These are phyloP conservation scores for Gymnopilus junonius DNA, from an alignment of 768 basidiomycete species.

Conservation along the genomic window DNA sequence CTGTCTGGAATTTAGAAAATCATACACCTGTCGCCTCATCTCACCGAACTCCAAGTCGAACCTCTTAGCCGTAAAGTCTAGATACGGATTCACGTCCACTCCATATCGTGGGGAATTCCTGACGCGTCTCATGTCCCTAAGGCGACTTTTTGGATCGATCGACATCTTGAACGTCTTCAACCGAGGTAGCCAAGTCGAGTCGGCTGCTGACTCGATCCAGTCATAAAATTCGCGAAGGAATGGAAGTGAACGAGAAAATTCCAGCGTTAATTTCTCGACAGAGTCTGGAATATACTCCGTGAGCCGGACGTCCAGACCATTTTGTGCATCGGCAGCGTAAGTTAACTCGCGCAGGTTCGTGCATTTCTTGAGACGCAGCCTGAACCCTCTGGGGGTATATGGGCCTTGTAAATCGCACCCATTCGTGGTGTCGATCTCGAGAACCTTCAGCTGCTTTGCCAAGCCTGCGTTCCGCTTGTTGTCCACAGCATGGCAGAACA, in stretches of 20 bases:
- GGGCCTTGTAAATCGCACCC: not conserved
- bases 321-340: not conserved
- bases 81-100: not conserved
- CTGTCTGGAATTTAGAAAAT: too few relatives aligned
- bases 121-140: not conserved
- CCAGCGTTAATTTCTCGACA: not conserved
- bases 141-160: not conserved
- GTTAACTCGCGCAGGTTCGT: not conserved
- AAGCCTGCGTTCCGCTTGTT: not conserved
- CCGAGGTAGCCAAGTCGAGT: not conserved
- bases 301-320: not conserved
- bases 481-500: not conserved
- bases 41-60: not conserved
- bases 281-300: not conserved
- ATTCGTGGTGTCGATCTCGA: not conserved
- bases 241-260: not conserved
- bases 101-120: not conserved
- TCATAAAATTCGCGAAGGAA: not conserved
- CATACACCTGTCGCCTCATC: not conserved
- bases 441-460: not conserved
- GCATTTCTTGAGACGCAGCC: not conserved
- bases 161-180: not conserved
- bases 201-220: not conserved
- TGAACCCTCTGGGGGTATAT: not conserved
- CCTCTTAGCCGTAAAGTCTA: not conserved